Percentiles rank a stretch among this genome's conserved stretches.
phyloP scores from a whole-genome alignment of 2,329 filamentous ascomycete genomes.

The Penicillium sp. region DNA sequence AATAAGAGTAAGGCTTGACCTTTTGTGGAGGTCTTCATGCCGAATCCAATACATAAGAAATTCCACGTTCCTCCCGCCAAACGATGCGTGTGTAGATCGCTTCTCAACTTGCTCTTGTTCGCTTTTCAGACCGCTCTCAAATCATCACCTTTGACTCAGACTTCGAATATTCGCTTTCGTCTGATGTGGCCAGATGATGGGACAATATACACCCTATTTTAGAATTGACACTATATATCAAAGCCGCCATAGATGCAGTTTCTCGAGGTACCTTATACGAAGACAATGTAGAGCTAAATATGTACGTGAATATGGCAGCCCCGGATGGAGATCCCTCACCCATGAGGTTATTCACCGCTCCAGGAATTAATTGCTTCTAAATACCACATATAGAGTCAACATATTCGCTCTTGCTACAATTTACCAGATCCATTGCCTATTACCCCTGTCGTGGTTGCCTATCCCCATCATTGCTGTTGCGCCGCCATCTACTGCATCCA shows the following conservation, averaged over 20 bases:
- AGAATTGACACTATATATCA: background rate
- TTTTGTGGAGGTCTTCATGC: background rate
- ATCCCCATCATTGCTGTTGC: background rate
- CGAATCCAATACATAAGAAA: background rate
- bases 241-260: background rate
- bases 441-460: background rate
- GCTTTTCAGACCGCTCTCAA: background rate
- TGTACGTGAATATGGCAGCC: background rate
- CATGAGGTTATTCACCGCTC: background rate
- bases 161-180: background rate
- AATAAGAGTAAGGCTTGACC: constrained; percentile 1
- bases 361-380: background rate
- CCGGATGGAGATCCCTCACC: background rate
- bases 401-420: background rate
- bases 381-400: background rate
- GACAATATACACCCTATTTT: no score
- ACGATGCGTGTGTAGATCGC: background rate
- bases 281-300: background rate
- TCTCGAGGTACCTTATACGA: background rate
- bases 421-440: background rate
- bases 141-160: background rate
- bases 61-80: background rate
- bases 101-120: background rate
- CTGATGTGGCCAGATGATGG: background rate
- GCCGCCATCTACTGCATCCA: background rate